Conservation (phyloP, 2,329 filamentous ascomycete species). For the Ophiostoma ips region DNA sequence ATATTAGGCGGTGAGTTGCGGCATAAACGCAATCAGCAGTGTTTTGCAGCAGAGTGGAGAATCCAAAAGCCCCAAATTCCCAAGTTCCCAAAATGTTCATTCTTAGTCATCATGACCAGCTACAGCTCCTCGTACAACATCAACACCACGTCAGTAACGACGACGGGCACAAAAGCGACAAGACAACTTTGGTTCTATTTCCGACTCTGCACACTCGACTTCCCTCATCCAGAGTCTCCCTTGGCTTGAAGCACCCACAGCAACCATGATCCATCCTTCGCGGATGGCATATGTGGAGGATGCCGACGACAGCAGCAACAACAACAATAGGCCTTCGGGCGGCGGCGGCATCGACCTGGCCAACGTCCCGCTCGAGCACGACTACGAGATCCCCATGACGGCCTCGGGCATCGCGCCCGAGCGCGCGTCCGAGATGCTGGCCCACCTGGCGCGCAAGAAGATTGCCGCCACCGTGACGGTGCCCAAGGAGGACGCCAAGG, state of each 20-base stretch:
- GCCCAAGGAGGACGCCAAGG: conserved; percentile 77
- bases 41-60: neutral
- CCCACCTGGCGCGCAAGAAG: conserved; percentile 83
- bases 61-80: too few species aligned
- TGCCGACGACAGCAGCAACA: conserved; percentile 50
- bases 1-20: conserved; percentile 1
- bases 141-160: neutral
- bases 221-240: too few species aligned
- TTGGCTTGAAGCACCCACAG: too few species aligned
- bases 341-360: conserved; percentile 24
- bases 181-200: too few species aligned
- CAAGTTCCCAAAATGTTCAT: neutral
- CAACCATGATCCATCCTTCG: conserved; percentile 79
- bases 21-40: neutral
- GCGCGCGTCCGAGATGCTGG: conserved; percentile 71
- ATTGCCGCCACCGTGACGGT: conserved; percentile 80
- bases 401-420: conserved; percentile 57
- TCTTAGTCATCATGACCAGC: neutral
- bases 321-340: conserved; percentile 48
- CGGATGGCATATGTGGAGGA: conserved; percentile 93
- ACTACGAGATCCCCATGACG: conserved; percentile 64
- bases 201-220: too few species aligned
- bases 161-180: neutral
- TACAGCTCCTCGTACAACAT: too few species aligned
- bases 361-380: conserved; percentile 52